Base-by-base conservation (phyloP, 2,329 filamentous ascomycete genomes). In the Davidsoniella australis region DNA sequence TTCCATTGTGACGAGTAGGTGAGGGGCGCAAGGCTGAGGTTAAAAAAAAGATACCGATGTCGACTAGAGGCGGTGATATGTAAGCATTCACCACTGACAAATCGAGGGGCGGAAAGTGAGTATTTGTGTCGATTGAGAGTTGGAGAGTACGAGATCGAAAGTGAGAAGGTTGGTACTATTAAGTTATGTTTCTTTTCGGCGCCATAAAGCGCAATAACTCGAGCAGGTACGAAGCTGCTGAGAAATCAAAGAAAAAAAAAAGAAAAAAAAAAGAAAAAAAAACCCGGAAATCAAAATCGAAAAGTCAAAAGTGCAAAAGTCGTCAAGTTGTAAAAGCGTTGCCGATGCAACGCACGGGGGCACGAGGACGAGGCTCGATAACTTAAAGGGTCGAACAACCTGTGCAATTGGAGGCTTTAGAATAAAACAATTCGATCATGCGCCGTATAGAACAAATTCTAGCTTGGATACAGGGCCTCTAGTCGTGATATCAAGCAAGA, bases 1-100 rank as follows among this genome's bases (percentile, higher is more conserved):
- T 24, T 70, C 71, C 72, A 76, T 75, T 56, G 47, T 64, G 60
- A 26, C 14, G 20, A 20, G 33, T 23, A n/a, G 29, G 20, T 24
- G 29, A 20, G 14, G 20, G 23, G 7, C 37, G 29, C 45, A 36
- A 47, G 39, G 29, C 41, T 37, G 29, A 17, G 20, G 12, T 45
- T 38, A 40, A 41, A 16, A 18, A 10, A 43, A 17, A n/a, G n/a
- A n/a, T 41, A 40, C 10, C 29, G 39, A 41, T 46, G 26, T 24
- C 33, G 44, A 16, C 37, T 17, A 36, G 18, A n/a, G 17, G n/a
- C 18, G 42, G 24, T 23, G 42, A 17, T 39, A 20, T 18, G 20
- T 33, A 5, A 33, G 5, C 29, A 12, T 9, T 33, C 29, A 33
- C 29, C 7, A 33, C 29, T 9, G 38, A 18, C 18, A 23, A 12